Evolutionary conservation across 2,329 filamentous ascomycete species (phyloP), one percentile per base, ranked within the genome.

Genomic region (Parasarocladium wereldwijsianum): DNA sequence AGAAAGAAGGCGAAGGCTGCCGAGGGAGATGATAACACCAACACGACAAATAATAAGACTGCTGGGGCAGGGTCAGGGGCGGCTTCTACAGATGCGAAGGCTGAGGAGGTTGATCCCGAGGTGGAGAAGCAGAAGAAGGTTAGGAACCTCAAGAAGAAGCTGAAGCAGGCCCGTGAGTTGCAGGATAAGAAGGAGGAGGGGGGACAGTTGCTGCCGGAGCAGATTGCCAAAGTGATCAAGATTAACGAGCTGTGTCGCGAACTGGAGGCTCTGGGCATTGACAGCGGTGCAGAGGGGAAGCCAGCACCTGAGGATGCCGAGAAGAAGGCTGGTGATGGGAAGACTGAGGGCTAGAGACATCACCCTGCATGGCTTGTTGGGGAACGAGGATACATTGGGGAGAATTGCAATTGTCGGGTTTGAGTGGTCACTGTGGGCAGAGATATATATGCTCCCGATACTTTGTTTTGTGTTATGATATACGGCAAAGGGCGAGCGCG

Each of bases 201-300:
- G 13, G 79, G 83, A 48, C 66, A 71, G 4, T 57, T 98, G 36
- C 63, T 96, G 16, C 87, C 86, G 0, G 90, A 98, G 58, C 90
- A 98, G 58, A 78, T 96, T 39, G 85, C 87, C 43, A 98, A 98
- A 60, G 83, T 98, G 32, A 92, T 93, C 51, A 93, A 90, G 55
- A 93, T 98, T 50, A 84, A 83, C 38, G 90, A 98, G 58, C 66
- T 98, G 29, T 76, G 94, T 34, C 71, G 85, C 9, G 86, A 96
- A 50, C 58, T 98, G 33, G 82, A 92, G 43, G 67, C 70, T 3
- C 62, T 98, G 17, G 87, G 87, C 0, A 84, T 96, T 38, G 79
- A 92, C 50, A 57, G 70, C n/a, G n/a, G n/a, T n/a, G n/a, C n/a
- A n/a, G n/a, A n/a, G n/a, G n/a, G n/a, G n/a, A n/a, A n/a, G n/a